Evolutionary conservation across 2,329 filamentous ascomycete species (phyloP), one percentile per base, ranked within the genome.

Genomic region (Xylariaceae sp.): DNA sequence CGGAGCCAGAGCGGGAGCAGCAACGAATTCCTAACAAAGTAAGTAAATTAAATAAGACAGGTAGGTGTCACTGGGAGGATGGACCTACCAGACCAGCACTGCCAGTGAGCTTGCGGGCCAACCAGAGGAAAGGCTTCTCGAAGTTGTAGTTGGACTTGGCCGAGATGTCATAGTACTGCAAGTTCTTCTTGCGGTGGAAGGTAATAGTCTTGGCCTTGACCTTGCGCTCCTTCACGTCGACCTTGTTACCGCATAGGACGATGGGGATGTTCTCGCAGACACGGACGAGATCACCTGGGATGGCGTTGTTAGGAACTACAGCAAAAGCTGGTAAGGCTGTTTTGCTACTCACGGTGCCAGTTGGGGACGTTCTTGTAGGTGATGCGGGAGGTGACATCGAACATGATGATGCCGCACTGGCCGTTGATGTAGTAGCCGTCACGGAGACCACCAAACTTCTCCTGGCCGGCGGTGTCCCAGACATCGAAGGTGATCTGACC

Each of bases 301-400:
- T 48, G 40, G 14, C 42, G 28, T 9, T 13, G 42, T 64, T 42
- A 67, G 60, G 42, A 16, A n/a, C 22, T 44, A 31, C 41, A 34
- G 33, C 38, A 47, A 53, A 10, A 55, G n/a, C 14, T 44, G 45
- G 42, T 17, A 14, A 3, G 34, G 9, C 22, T 28, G 4, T 11
- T 45, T 34, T 41, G 40, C 13, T 45, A 86, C 90, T 74, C 87
- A 96, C 94, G 94, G 79, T 99, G 94, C 94, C 94, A 99, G 89
- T 97, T 97, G 80, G 94, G 94, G 61, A 99, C 94, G 82, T 99
- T 99, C 89, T 99, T 99, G 88, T 99, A 99, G 75, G 94, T 99
- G 75, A 99, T 97, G 73, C 94, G 90, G 66, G 93, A 97, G 60
- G 94, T 97, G 64, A 99, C 93, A 77, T 99, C 93, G 77, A 99